These are phyloP conservation scores for Blastocystis hominis DNA, from an alignment of 352 stramenopile species.

Conservation along the genomic window DNA sequence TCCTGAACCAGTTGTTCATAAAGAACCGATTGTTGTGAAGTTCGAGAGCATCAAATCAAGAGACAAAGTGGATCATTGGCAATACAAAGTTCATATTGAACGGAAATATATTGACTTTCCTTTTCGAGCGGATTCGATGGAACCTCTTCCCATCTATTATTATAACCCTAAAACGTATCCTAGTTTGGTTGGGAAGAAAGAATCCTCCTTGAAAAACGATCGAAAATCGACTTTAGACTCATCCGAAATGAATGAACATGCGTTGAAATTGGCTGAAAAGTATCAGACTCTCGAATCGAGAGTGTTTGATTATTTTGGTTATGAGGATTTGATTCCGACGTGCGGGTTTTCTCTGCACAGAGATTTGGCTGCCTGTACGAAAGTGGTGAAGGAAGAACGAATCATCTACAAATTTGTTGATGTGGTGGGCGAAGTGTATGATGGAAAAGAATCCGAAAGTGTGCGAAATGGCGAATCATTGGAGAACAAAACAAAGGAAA, in stretches of 20 bases:
- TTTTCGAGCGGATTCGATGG: background rate
- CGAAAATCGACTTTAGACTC: background rate
- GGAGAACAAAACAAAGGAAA: background rate
- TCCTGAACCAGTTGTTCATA: no score
- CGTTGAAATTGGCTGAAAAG: background rate
- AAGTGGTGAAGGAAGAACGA: background rate
- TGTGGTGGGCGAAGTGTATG: background rate
- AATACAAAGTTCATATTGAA: background rate
- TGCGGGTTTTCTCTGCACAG: background rate
- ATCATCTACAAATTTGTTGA: background rate
- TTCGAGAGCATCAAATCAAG: background rate
- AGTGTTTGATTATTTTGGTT: slow-evolving; percentile 5
- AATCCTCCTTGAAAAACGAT: background rate
- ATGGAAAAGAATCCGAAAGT: background rate
- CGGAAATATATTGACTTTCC: background rate
- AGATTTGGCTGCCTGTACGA: background rate
- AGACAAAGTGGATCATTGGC: background rate
- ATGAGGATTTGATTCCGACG: background rate
- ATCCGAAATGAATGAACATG: background rate
- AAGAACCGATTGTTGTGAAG: background rate
- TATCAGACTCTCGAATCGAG: background rate
- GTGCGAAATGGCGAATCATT: background rate
- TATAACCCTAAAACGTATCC: background rate
- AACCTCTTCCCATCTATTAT: background rate
- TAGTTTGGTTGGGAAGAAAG: background rate